Evolutionary conservation across 441 rosid genomes (phyloP), one percentile per base, ranked within the genome.

Genomic region (Pelargonium australe): DNA sequence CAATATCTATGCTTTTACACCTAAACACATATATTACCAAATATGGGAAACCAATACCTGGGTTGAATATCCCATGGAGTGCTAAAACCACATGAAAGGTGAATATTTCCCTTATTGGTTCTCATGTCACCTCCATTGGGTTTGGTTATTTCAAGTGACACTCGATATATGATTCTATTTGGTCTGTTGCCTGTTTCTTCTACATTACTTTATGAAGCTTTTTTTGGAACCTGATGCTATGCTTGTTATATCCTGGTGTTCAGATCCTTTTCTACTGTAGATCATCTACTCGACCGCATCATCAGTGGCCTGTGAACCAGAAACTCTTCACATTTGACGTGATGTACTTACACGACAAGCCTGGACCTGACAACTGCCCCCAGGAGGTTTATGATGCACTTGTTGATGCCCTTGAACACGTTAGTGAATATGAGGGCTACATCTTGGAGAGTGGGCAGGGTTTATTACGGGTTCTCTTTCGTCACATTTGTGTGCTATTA

Each of bases 311-410:
- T 2, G 47, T 79, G 25, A 88, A 81, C 85, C 95, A 87, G 82
- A 91, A 89, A 75, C 81, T 79, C 70, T 91, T 94, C 89, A 89
- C 96, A 11, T 64, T 94, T 44, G 98, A 94, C 80, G 97, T 94
- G 73, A 81, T 94, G 83, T 91, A 94, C 80, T 87, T 94, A 68
- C 97, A 94, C 3, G 91, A 91, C 78, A 94, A 91, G 80, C 97
- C 98, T 53, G 83, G 89, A 55, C 91, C 88, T 10, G 94, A 89
- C 45, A 94, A 91, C 77, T 89, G 94, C 76, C 97, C 97, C 3
- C 97, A 94, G 80, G 86, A 80, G 62, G 95, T 88, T 25, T 94
- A 89, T 25, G 95, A 89, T 76, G 72, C 82, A 9, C 95, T 94
- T 0, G 91, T 87, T 0, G 96, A 91, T 53, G 83, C 88, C 28